Evolutionary conservation across 2,329 filamentous ascomycete genomes (phyloP).

Genomic region (Fonsecaea multimorphosa): DNA sequence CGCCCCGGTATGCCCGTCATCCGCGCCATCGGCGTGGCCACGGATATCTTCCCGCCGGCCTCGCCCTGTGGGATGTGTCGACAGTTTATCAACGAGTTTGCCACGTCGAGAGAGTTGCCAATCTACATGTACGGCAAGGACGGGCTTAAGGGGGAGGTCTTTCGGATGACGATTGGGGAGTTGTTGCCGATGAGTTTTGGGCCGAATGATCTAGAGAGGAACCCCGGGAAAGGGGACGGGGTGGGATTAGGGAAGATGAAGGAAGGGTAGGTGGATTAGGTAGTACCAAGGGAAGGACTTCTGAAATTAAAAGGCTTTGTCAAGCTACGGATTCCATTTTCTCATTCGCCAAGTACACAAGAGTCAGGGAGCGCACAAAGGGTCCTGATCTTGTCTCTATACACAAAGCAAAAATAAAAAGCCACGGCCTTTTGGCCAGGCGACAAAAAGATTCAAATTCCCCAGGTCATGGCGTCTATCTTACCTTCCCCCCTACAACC

Average conservation of each 20-base stretch:
- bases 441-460: neutral
- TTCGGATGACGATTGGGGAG: constrained; percentile 72
- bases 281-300: neutral
- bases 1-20: constrained; percentile 60
- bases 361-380: too few species aligned
- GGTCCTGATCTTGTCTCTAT: neutral
- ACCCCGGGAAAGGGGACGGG: neutral
- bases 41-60: constrained; percentile 71
- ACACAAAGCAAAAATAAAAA: neutral
- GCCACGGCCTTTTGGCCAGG: neutral
- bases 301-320: too few species aligned
- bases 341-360: too few species aligned
- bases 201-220: constrained; percentile 53
- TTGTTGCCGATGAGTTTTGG: constrained; percentile 61
- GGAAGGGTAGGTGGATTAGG: neutral
- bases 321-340: too few species aligned
- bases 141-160: constrained; percentile 54
- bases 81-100: constrained; percentile 67
- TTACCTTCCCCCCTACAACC: neutral
- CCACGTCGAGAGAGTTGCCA: constrained; percentile 64
- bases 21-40: constrained; percentile 82
- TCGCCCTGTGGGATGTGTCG: constrained; percentile 90
- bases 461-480: neutral
- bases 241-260: neutral
- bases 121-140: constrained; percentile 93